Evolutionary conservation across 257 asterid genomes (phyloP).

Genomic region (Echium plantagineum): DNA sequence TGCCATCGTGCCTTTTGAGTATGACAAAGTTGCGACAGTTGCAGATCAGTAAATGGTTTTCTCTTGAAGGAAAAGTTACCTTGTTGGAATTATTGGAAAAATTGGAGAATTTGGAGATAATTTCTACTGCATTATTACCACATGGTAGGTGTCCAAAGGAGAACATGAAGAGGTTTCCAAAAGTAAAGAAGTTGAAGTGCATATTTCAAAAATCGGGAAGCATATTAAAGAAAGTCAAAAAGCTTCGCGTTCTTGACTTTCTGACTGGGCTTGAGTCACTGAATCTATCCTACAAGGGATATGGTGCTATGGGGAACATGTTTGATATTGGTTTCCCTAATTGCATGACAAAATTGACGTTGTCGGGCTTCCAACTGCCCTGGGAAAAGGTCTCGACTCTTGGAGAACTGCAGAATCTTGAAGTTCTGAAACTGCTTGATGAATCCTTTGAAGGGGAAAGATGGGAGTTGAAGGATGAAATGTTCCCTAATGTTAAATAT

Average conservation of each 20-base stretch:
- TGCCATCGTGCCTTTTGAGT: conserved; percentile 4
- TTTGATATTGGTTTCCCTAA: background rate
- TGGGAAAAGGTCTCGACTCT: background rate
- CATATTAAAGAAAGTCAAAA: background rate
- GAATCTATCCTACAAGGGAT: background rate
- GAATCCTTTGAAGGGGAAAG: background rate
- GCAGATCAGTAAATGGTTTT: background rate
- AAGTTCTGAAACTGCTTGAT: background rate
- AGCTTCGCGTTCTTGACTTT: background rate
- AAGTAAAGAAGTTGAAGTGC: background rate
- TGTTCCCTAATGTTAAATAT: background rate
- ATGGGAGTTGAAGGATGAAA: background rate
- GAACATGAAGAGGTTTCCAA: too few species aligned
- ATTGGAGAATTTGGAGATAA: conserved; percentile 3
- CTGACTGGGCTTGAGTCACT: background rate
- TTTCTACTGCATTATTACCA: background rate
- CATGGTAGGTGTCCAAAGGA: too few species aligned
- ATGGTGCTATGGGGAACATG: too few species aligned
- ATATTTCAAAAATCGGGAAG: background rate
- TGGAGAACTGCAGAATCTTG: background rate
- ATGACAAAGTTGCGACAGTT: conserved; percentile 10
- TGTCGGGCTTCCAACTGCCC: background rate
- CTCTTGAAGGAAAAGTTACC: background rate
- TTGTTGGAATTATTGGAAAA: background rate
- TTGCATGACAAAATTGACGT: background rate